These are phyloP conservation scores for Platismatia glauca DNA, from an alignment of 495 filamentous ascomycete genomes.

Conservation along the genomic window DNA sequence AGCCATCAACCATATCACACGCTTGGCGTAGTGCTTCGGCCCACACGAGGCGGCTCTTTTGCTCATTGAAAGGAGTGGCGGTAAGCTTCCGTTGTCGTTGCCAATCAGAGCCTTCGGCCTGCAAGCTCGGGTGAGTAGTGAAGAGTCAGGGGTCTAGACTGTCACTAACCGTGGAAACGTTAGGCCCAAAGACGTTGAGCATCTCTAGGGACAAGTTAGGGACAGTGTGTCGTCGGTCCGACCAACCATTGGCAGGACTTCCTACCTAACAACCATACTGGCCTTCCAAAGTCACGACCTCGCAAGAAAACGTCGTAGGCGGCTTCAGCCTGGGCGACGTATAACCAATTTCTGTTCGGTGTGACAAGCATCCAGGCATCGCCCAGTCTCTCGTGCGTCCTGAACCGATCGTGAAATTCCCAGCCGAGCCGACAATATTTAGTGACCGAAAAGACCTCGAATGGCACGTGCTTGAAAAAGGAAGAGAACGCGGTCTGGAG, in stretches of 20 bases:
- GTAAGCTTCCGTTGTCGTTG: constrained; percentile 34
- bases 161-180: neutral
- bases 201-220: neutral
- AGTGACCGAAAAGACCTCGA: neutral
- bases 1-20: constrained; percentile 31
- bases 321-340: neutral
- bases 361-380: neutral
- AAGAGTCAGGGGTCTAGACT: constrained; percentile 2
- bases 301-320: neutral
- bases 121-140: constrained; percentile 2
- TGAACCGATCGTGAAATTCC: neutral
- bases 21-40: constrained; percentile 33
- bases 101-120: constrained; percentile 34
- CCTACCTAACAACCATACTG: neutral
- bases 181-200: neutral
- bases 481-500: constrained; percentile 12
- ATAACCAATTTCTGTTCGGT: neutral
- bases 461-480: neutral
- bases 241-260: neutral
- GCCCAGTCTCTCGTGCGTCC: neutral
- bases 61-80: constrained; percentile 37
- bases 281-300: neutral
- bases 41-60: constrained; percentile 36
- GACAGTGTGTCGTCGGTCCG: neutral
- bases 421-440: neutral